A percentile compares a stretch with the other conserved stretches of the same genome.
Evolutionary conservation across 2,329 filamentous ascomycete species (phyloP).

Genomic region (Colletotrichum siamense): DNA sequence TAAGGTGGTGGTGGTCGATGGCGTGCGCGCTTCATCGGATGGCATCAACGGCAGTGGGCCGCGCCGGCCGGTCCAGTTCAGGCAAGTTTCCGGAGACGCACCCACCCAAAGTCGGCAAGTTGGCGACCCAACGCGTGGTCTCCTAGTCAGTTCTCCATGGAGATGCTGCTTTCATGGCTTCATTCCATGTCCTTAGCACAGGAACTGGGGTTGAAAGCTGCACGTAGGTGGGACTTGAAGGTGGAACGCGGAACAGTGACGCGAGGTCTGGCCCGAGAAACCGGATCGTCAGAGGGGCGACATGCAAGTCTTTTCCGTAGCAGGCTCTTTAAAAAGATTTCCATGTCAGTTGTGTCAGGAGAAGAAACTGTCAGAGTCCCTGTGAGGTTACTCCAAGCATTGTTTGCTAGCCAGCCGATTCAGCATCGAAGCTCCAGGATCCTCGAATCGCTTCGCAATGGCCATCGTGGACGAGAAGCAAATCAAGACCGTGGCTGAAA

Average conservation of each 20-base stretch:
- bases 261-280: neutral
- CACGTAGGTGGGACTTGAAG: neutral
- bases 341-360: neutral
- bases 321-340: neutral
- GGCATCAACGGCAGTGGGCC: constrained; percentile 20
- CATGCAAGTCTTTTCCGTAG: neutral
- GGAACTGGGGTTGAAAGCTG: neutral
- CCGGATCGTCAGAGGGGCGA: neutral
- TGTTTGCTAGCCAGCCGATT: neutral
- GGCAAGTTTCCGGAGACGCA: neutral
- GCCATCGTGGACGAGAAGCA: neutral
- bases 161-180: neutral
- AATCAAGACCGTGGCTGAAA: neutral
- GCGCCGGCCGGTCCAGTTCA: neutral
- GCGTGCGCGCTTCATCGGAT: constrained; percentile 16
- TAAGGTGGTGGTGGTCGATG: neutral
- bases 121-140: neutral
- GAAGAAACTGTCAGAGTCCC: neutral
- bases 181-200: neutral
- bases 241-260: neutral
- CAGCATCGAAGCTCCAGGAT: neutral
- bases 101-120: neutral
- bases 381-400: neutral
- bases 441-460: neutral
- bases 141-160: neutral